Conservation (phyloP, 1,139 yeast species). For the Debaryomyces subglobosus region DNA sequence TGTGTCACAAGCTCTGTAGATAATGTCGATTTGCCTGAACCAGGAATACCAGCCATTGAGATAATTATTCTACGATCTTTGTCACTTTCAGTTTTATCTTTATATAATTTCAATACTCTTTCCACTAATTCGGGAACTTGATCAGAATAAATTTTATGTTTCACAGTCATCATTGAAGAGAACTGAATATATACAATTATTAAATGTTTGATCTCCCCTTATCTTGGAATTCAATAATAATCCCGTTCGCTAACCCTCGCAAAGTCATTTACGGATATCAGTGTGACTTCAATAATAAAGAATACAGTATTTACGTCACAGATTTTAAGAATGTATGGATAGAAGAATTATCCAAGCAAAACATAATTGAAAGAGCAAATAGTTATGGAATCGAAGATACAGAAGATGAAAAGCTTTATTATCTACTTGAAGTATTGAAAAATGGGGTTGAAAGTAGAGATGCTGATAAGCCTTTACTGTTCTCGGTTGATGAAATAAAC, state of each 20-base stretch:
- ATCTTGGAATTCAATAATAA: conserved; percentile 5
- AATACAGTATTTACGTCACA: conserved; percentile 30
- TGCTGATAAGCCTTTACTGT: not conserved
- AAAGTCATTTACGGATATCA: conserved; percentile 18
- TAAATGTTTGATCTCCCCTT: conserved; percentile 7
- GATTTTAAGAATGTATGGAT: conserved; percentile 33
- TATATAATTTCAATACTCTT: conserved; percentile 11
- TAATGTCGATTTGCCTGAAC: conserved; percentile 79
- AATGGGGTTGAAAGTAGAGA: conserved; percentile 1
- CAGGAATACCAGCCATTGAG: conserved; percentile 75
- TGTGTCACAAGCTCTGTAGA: conserved; percentile 35
- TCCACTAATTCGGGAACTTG: conserved; percentile 13
- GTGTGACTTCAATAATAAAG: conserved; percentile 7
- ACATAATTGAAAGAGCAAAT: conserved; percentile 22
- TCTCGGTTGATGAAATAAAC: not conserved
- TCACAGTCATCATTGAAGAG: not conserved
- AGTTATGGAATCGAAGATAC: conserved; percentile 30
- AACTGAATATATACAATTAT: not conserved
- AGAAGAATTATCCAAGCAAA: conserved; percentile 21
- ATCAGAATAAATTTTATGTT: conserved; percentile 4
- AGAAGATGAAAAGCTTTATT: conserved; percentile 12
- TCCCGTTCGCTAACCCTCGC: conserved; percentile 4
- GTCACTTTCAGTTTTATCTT: conserved; percentile 6
- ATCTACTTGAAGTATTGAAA: conserved; percentile 14
- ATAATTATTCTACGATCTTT: conserved; percentile 45